Percentiles rank a stretch among this genome's conserved stretches.
Conservation (phyloP, 2,329 filamentous ascomycete genomes). For the Arthrobotrys iridis region DNA sequence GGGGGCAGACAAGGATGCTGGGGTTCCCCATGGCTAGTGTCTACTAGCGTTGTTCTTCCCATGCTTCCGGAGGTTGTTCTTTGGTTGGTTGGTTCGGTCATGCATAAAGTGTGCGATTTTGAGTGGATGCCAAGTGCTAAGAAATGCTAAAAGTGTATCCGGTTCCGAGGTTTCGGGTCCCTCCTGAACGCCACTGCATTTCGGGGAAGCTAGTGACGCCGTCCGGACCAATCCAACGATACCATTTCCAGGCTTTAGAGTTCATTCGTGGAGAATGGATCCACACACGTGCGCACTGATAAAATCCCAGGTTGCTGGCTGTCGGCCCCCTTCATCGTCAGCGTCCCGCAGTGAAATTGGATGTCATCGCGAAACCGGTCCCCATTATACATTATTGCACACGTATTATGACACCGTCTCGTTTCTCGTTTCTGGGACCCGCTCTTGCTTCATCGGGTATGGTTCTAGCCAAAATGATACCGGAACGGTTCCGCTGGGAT, state of each 20-base stretch:
- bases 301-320: slow-evolving; percentile 48
- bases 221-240: slow-evolving; percentile 50
- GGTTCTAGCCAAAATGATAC: slow-evolving; percentile 28
- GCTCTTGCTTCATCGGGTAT: slow-evolving; percentile 23
- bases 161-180: slow-evolving; percentile 54
- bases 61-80: slow-evolving; percentile 41
- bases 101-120: slow-evolving; percentile 31
- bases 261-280: slow-evolving; percentile 42
- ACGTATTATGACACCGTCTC: slow-evolving; percentile 31
- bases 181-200: slow-evolving; percentile 54
- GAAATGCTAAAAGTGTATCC: slow-evolving; percentile 32
- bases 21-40: slow-evolving; percentile 22
- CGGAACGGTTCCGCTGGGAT: slow-evolving; percentile 53
- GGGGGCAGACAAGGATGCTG: slow-evolving; percentile 32
- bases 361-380: not conserved
- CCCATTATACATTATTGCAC: slow-evolving; percentile 22
- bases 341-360: slow-evolving; percentile 43
- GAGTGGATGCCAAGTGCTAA: slow-evolving; percentile 28
- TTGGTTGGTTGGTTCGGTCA: slow-evolving; percentile 43
- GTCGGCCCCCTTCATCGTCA: slow-evolving; percentile 32
- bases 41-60: slow-evolving; percentile 31
- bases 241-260: slow-evolving; percentile 23
- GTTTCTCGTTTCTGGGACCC: slow-evolving; percentile 37
- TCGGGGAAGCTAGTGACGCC: slow-evolving; percentile 51
- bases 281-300: slow-evolving; percentile 38